Evolutionary conservation across 1,284 basidiomycete species (phyloP), one percentile per base, ranked within the genome.

Genomic region (Malassezia pachydermatis): DNA sequence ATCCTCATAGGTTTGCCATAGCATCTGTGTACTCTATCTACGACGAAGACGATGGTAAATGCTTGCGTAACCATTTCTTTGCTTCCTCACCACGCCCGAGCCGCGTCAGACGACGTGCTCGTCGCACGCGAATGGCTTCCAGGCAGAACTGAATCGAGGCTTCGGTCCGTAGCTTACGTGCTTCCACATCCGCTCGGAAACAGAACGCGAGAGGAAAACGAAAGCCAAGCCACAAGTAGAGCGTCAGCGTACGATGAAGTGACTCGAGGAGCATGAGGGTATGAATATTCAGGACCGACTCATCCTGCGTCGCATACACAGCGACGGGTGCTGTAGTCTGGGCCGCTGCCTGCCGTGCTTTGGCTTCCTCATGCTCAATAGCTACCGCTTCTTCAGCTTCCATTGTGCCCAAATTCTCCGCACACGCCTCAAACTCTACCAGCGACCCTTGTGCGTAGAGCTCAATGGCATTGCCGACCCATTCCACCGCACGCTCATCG

Each of bases 141-240:
- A 74, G 55, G 8, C 64, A 59, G 16, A 64, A 70, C 35, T 87
- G 81, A 63, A 92, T 78, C 10, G 77, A 81, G 23, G 69, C 67
- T 73, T 94, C 86, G 4, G 81, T 76, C 27, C 81, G 74, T n/a
- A 67, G 67, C 71, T 88, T 88, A 45, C 84, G 63, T 35, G 69
- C 72, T 4, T 73, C 64, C 1, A 80, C 82, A 33, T 76, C 73
- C 9, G 75, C 70, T 25, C 77, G 74, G 28, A 84, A 78, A 14
- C 79, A 75, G 70, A 86, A 96, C 10, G 81, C 78, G 38, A 88
- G 76, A 1, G 81, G 78, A 41, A 82, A 78, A n/a, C 90, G 81
- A 72, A 81, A 83, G 19, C 78, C 78, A 50, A 94, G 77, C 92
- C 92, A 98, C 45, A 88, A 76, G 72, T 96, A 96, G 16, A 85